Base-by-base conservation (phyloP, 179 eudicot species). In the Silene noctiflora region DNA sequence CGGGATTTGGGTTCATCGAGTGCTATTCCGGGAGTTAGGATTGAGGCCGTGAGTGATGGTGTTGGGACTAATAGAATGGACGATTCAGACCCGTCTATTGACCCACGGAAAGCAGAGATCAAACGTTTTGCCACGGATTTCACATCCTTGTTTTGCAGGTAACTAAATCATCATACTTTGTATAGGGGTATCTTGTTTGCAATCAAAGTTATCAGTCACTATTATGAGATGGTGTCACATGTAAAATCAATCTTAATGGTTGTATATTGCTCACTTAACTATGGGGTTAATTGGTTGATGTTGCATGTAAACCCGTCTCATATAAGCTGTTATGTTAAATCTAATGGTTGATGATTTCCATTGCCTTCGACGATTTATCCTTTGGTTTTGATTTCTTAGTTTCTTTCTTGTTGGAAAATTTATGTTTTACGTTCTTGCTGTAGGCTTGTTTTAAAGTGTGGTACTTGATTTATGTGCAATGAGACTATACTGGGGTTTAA, bases 81-180 rank as follows among this genome's bases (percentile, higher is more conserved):
- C 71, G 63, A 75, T 64, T 68, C 81, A 17, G 80, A 69, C 70
- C 63, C 77, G 61, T 68, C 55, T 70, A 46, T 67, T 59, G 77
- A 74, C 33, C 75, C 29, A 21, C 77, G 79, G 29, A 84, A 80
- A 20, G 72, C 78, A 12, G 89, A 88, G 75, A 85, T 88, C 27
- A 83, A 89, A 71, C 84, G 86, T 77, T 87, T 86, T 83, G 93
- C 97, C 63, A 27, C 84, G 25, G 84, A 87, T 60, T 86, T 91
- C 78, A 77, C 91, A 81, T 91, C 95, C 17, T 39, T 87, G 71
- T 93, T 89, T 82, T 90, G 90, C 74, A 81, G 99, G 99, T 90
- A 86, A 51, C 68, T 39, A 19, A 8, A 12, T 42, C 11, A 14
- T 60, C 17, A 20, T 59, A 3, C 25, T 4, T 29, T 63, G 71